phyloP scores from a whole-genome alignment of 2,329 filamentous ascomycete genomes.

The Aspergillus sp. region DNA sequence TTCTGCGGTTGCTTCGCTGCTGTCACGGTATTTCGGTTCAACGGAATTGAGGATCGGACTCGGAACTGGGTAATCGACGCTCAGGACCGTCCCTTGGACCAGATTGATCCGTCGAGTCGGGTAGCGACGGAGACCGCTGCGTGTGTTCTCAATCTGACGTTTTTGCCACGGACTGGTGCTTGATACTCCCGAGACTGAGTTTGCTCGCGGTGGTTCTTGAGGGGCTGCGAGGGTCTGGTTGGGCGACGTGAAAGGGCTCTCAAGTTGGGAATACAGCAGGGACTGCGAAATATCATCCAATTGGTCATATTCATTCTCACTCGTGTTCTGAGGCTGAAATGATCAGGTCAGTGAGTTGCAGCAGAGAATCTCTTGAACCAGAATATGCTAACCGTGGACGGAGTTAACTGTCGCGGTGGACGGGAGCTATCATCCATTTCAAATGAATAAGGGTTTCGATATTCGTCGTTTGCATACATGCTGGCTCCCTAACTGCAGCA shows the following conservation, averaged over 20 bases:
- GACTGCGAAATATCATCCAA: background rate
- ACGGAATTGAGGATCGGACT: constrained; percentile 96
- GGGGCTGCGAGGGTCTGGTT: background rate
- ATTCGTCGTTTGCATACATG: background rate
- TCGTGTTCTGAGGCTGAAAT: background rate
- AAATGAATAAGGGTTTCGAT: background rate
- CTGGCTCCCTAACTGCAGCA: background rate
- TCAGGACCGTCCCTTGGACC: constrained; percentile 91
- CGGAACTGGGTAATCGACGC: constrained; percentile 93
- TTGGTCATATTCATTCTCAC: background rate
- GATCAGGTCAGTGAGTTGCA: background rate
- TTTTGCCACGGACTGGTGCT: background rate
- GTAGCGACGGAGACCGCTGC: constrained; percentile 65
- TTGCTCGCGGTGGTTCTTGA: background rate
- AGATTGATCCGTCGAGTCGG: constrained; percentile 97
- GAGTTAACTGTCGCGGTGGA: background rate
- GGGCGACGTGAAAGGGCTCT: background rate
- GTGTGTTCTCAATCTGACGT: background rate
- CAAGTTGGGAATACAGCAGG: background rate
- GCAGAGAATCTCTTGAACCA: background rate
- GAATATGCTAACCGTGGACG: background rate
- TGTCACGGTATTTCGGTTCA: constrained; percentile 80
- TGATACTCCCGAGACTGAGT: background rate
- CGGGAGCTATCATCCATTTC: background rate
- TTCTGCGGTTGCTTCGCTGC: constrained; percentile 78